Percentiles rank a stretch among this genome's conserved stretches.
Evolutionary conservation across 345 rosid genomes (phyloP).

Genomic region (Tarenaya hassleriana): DNA sequence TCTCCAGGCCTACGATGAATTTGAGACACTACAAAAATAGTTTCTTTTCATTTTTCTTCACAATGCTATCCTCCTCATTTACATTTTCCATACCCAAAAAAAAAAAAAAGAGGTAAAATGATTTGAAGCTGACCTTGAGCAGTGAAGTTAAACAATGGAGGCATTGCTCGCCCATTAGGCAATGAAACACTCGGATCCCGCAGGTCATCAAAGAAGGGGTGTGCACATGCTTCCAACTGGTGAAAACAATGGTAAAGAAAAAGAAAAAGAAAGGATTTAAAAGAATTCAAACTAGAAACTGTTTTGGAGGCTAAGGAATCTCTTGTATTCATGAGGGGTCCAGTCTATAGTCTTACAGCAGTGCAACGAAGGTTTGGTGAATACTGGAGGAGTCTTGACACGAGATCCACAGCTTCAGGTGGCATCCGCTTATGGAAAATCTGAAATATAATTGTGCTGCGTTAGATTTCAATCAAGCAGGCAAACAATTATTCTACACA

Average conservation of each 20-base stretch:
- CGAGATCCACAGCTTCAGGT: constrained; percentile 78
- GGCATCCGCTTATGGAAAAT: constrained; percentile 67
- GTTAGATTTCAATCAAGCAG: constrained; percentile 2
- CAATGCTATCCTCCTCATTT: too few species aligned
- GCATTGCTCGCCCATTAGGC: constrained; percentile 82
- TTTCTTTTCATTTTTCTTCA: not conserved
- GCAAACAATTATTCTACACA: too few species aligned
- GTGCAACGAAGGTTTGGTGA: constrained; percentile 73
- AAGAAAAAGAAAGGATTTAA: constrained; percentile 3
- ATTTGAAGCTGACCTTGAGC: constrained; percentile 65
- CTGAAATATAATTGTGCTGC: constrained; percentile 25
- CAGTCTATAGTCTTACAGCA: constrained; percentile 60
- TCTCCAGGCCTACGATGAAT: too few species aligned
- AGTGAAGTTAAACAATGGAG: constrained; percentile 87
- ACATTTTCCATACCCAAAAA: too few species aligned
- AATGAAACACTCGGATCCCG: constrained; percentile 74
- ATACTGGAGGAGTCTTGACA: constrained; percentile 81
- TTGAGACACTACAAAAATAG: not conserved
- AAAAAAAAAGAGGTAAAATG: not conserved
- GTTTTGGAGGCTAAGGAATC: too few species aligned
- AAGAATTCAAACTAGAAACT: not conserved
- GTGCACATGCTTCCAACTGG: constrained; percentile 99
- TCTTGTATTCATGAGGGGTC: constrained; percentile 2
- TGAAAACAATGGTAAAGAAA: constrained; percentile 20
- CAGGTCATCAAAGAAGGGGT: constrained; percentile 87